These are phyloP conservation scores for Rutstroemia sydowiana DNA, from an alignment of 2,329 filamentous ascomycete genomes.

Conservation along the genomic window DNA sequence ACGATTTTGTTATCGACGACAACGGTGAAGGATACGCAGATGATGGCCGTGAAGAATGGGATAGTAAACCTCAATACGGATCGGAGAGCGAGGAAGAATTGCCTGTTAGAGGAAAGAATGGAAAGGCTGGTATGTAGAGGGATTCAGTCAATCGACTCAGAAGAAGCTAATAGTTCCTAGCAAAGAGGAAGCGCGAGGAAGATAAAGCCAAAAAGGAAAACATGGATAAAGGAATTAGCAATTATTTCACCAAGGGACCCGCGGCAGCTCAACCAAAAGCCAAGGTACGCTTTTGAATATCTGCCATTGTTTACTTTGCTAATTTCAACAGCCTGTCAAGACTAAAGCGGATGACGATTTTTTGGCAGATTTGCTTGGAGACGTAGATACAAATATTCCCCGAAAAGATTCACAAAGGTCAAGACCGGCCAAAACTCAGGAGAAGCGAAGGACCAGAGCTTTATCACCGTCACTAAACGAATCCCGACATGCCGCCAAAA, in stretches of 20 bases:
- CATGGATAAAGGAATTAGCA: conserved; percentile 85
- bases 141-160: neutral
- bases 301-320: conserved; percentile 17
- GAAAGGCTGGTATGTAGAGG: conserved; percentile 33
- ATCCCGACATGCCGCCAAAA: conserved; percentile 48
- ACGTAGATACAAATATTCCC: conserved; percentile 74
- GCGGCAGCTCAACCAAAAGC: conserved; percentile 62
- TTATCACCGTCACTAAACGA: conserved; percentile 62
- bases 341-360: conserved; percentile 88
- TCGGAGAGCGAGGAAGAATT: conserved; percentile 70
- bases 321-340: conserved; percentile 51
- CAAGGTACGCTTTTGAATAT: conserved; percentile 52
- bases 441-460: conserved; percentile 70
- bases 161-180: conserved; percentile 35
- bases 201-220: conserved; percentile 79
- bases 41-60: conserved; percentile 92
- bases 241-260: conserved; percentile 82
- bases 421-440: conserved; percentile 63
- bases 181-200: conserved; percentile 82
- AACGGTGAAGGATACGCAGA: conserved; percentile 96
- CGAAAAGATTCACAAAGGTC: conserved; percentile 52
- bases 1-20: conserved; percentile 98
- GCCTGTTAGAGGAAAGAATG: conserved; percentile 41
- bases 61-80: conserved; percentile 54
- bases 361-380: conserved; percentile 73